Conservation (phyloP, 1,284 basidiomycete species). For the Naganishia albida region DNA sequence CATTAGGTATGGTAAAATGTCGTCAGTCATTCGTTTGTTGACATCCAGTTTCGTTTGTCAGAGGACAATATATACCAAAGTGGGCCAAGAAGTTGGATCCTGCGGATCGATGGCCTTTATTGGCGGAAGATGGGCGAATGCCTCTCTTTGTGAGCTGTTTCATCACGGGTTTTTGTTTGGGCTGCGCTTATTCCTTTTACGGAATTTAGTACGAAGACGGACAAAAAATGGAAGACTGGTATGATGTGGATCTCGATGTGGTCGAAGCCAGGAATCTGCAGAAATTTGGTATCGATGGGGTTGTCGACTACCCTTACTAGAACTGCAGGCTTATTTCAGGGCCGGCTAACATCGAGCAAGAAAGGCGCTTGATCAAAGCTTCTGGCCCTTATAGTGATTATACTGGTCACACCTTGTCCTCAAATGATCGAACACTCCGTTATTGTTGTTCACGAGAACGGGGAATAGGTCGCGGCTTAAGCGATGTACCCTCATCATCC, state of each 20-base stretch:
- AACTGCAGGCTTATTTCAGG: too few relatives aligned
- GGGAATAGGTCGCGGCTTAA: too few relatives aligned
- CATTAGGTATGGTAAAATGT: background rate
- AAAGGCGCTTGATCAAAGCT: too few relatives aligned
- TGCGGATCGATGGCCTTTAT: slow-evolving; percentile 34
- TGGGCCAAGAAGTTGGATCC: slow-evolving; percentile 32
- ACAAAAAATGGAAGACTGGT: slow-evolving; percentile 32
- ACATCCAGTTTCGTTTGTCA: background rate
- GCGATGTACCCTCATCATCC: too few relatives aligned
- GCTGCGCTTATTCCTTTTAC: background rate
- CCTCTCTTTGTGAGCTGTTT: slow-evolving; percentile 22
- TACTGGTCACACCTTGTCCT: too few relatives aligned
- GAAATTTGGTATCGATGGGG: slow-evolving; percentile 32
- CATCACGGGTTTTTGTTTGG: background rate
- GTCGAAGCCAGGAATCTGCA: slow-evolving; percentile 31
- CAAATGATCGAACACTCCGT: too few relatives aligned
- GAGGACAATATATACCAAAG: slow-evolving; percentile 33
- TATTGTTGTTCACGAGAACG: too few relatives aligned
- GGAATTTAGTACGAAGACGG: slow-evolving; percentile 30
- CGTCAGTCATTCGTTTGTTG: too few relatives aligned
- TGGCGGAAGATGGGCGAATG: slow-evolving; percentile 31
- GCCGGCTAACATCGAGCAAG: too few relatives aligned
- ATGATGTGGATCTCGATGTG: slow-evolving; percentile 31
- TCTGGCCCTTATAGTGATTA: too few relatives aligned
- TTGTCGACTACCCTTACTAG: slow-evolving; percentile 32